phyloP scores from a whole-genome alignment of 805 yeast genomes.

The Starmera amethionina region DNA sequence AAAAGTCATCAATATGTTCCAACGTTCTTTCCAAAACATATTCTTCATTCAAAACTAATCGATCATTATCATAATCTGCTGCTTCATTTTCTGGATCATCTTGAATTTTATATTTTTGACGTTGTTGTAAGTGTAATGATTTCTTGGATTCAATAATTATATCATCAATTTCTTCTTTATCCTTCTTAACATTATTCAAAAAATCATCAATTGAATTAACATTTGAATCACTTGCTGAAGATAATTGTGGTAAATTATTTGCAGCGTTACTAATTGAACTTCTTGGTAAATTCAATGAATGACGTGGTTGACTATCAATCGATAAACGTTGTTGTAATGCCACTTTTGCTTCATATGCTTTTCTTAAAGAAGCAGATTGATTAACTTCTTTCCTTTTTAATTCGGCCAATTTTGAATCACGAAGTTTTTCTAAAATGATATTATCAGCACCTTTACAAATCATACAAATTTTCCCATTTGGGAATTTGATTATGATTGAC shows the following conservation, averaged over 20 bases:
- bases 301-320: conserved; percentile 25
- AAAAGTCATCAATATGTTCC: conserved; percentile 87
- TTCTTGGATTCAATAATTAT: conserved; percentile 43
- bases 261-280: conserved; percentile 18
- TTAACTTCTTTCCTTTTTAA: conserved; percentile 58
- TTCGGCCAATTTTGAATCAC: conserved; percentile 46
- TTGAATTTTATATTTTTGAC: conserved; percentile 34
- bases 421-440: conserved; percentile 67
- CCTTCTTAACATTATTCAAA: conserved; percentile 31
- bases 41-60: conserved; percentile 57
- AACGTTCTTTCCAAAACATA: conserved; percentile 75
- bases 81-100: conserved; percentile 7
- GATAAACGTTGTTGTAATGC: conserved; percentile 52
- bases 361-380: conserved; percentile 48
- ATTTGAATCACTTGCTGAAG: conserved; percentile 16
- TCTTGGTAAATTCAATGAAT: conserved; percentile 23
- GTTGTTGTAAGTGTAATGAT: conserved; percentile 52
- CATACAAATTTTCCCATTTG: conserved; percentile 64
- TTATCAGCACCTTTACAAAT: conserved; percentile 96
- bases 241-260: not conserved
- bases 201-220: conserved; percentile 40
- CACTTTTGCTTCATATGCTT: conserved; percentile 66
- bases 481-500: conserved; percentile 78
- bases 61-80: conserved; percentile 41
- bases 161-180: conserved; percentile 41